Evolutionary conservation across 1,139 yeast genomes (phyloP).

Genomic region (Magnusiomyces fungicola): DNA sequence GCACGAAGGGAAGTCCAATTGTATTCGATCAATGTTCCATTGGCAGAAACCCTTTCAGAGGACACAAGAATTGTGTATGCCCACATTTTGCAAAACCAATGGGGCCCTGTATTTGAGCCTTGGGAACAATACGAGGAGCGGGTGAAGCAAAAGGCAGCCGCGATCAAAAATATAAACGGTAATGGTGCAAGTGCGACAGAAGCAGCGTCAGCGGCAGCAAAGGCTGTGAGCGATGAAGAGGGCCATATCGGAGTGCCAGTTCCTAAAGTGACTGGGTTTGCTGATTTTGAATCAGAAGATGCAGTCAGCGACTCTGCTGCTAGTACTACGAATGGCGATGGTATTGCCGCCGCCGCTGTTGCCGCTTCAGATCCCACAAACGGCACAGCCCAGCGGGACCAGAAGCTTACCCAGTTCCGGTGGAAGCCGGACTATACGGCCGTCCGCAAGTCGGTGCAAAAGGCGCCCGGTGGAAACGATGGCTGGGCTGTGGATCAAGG

Average conservation of each 20-base stretch:
- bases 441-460: conserved; percentile 54
- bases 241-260: conserved; percentile 3
- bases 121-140: conserved; percentile 13
- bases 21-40: conserved; percentile 79
- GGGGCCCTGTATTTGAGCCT: conserved; percentile 56
- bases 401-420: conserved; percentile 37
- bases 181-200: too few relatives aligned
- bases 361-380: conserved; percentile 17
- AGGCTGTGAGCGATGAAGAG: neutral
- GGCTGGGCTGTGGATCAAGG: conserved; percentile 41
- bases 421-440: conserved; percentile 82
- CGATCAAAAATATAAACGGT: too few relatives aligned
- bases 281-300: conserved; percentile 17
- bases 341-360: conserved; percentile 18
- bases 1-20: conserved; percentile 45
- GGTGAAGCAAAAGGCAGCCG: neutral
- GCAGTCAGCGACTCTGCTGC: conserved; percentile 15
- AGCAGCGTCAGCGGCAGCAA: conserved; percentile 47
- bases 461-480: conserved; percentile 43
- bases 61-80: conserved; percentile 62
- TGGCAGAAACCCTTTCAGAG: conserved; percentile 42
- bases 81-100: conserved; percentile 68
- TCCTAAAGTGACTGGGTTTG: neutral
- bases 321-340: neutral
- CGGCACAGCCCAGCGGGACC: conserved; percentile 2